A percentile compares a stretch with the other conserved stretches of the same genome.
phyloP scores from a whole-genome alignment of 768 basidiomycete species.

The Kwoniella mangroviensis region DNA sequence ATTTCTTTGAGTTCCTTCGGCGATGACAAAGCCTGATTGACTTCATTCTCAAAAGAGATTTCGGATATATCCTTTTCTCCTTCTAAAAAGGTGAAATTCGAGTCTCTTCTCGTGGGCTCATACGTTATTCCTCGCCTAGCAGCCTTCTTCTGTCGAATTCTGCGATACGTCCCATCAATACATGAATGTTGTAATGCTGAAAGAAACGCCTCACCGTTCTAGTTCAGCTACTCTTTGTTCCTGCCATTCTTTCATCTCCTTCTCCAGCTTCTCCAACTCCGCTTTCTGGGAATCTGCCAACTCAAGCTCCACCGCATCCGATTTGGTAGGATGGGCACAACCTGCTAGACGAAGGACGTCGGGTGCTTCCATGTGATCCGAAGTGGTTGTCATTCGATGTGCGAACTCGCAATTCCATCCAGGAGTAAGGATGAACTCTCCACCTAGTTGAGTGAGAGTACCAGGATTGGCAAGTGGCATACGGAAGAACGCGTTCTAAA shows the following conservation, averaged over 20 bases:
- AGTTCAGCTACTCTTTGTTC: conserved; percentile 37
- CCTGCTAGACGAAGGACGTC: conserved; percentile 54
- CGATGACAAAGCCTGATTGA: neutral
- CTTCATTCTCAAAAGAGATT: neutral
- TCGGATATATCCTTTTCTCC: neutral
- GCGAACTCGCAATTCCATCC: conserved; percentile 55
- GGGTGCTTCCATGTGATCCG: conserved; percentile 58
- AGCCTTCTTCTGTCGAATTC: conserved; percentile 46
- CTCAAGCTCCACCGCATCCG: conserved; percentile 31
- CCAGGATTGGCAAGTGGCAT: conserved; percentile 55
- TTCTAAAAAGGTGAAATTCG: neutral
- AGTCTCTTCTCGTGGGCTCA: conserved; percentile 8
- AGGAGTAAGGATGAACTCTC: conserved; percentile 56
- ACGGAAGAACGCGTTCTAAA: conserved; percentile 51
- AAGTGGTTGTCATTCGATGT: conserved; percentile 57
- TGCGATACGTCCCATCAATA: conserved; percentile 4
- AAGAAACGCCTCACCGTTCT: too few species aligned
- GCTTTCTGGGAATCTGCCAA: conserved; percentile 41
- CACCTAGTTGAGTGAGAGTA: conserved; percentile 56
- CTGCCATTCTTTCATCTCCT: conserved; percentile 51
- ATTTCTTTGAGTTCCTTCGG: neutral
- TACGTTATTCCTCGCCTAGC: conserved; percentile 39
- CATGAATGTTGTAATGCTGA: too few species aligned
- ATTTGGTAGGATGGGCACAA: conserved; percentile 34
- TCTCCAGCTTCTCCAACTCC: conserved; percentile 45